Base-by-base conservation (phyloP, 257 asterid genomes). In the Penstemon newberryi region DNA sequence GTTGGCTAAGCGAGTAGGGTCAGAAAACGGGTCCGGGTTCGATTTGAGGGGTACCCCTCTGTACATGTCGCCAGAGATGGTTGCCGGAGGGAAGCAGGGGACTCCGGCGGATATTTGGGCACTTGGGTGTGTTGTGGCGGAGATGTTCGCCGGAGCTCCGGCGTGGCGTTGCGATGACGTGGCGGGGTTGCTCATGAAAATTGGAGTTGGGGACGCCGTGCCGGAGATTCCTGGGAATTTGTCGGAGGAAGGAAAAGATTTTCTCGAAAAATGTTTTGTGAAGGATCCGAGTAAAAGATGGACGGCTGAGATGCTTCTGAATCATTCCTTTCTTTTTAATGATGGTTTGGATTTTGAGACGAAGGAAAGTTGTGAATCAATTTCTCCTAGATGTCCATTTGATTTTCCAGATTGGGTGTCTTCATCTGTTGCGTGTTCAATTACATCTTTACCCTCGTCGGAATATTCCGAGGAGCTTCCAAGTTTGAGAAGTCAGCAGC, bases 11-110 rank as follows among this genome's bases (percentile, higher is more conserved):
- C 60, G 62, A 6, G 75, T 5, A 0, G 84, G 44, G 5, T 7
- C 13, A 3, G 40, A 73, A 13, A 80, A 12, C 11, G 59, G 41
- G 25, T 37, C 8, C 57, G 53, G 80, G 18, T 33, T 78, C 54
- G 87, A 86, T 68, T 50, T 92, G 66, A 79, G 95, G 66, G 97
- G 98, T 13, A 92, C 96, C 51, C 98, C 97, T 3, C 33, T 92
- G 76, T 92, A 92, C 62, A 92, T 92, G 98, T 87, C 98, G 68
- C 96, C 98, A 73, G 98, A 92, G 77, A 84, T 84, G 87, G 87
- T 87, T 1, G 59, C 81, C 81, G 85, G 84, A 7, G 85, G 89
- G 5, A 86, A 84, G 13, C 96, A 84, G 74, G 89, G 73, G 1
- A 11, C 78, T 5, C 69, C 96, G 68, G 94, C 98, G 37, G 98